A percentile compares a stretch with the other conserved stretches of the same genome.
phyloP scores from a whole-genome alignment of 306 rosid species.

The Cercis canadensis region DNA sequence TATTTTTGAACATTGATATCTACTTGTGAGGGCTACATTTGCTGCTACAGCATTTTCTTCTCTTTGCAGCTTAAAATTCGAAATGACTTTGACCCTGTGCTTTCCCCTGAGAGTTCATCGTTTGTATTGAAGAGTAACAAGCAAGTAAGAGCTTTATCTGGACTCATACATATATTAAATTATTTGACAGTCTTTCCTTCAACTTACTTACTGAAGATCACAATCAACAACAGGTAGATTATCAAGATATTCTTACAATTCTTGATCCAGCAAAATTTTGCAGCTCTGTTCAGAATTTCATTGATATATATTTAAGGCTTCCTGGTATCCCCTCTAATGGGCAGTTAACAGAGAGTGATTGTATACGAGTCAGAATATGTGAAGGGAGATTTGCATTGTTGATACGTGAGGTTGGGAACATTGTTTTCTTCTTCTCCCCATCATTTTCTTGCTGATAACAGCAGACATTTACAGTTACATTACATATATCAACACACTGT shows the following conservation, averaged over 20 bases:
- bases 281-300: slow-evolving; percentile 95
- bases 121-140: slow-evolving; percentile 95
- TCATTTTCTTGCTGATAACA: slow-evolving; percentile 28
- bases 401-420: slow-evolving; percentile 78
- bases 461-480: background rate
- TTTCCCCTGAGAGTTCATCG: slow-evolving; percentile 98
- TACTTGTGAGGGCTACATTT: slow-evolving; percentile 3
- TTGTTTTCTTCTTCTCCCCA: slow-evolving; percentile 9
- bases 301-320: slow-evolving; percentile 89
- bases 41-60: slow-evolving; percentile 23
- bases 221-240: slow-evolving; percentile 71
- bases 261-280: slow-evolving; percentile 91
- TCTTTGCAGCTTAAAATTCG: slow-evolving; percentile 93
- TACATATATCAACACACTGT: background rate
- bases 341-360: slow-evolving; percentile 89
- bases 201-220: slow-evolving; percentile 34
- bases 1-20: slow-evolving; percentile 27
- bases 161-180: background rate
- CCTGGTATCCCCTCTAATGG: slow-evolving; percentile 92
- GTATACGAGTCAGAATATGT: slow-evolving; percentile 95
- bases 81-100: slow-evolving; percentile 98
- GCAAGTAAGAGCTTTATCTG: slow-evolving; percentile 58
- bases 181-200: slow-evolving; percentile 30
- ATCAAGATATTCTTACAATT: slow-evolving; percentile 88
- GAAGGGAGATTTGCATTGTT: slow-evolving; percentile 98